Percentiles rank a stretch among this genome's conserved stretches.
These are phyloP conservation scores for Botrytis byssoidea DNA, from an alignment of 2,329 filamentous ascomycete genomes.

Conservation along the genomic window DNA sequence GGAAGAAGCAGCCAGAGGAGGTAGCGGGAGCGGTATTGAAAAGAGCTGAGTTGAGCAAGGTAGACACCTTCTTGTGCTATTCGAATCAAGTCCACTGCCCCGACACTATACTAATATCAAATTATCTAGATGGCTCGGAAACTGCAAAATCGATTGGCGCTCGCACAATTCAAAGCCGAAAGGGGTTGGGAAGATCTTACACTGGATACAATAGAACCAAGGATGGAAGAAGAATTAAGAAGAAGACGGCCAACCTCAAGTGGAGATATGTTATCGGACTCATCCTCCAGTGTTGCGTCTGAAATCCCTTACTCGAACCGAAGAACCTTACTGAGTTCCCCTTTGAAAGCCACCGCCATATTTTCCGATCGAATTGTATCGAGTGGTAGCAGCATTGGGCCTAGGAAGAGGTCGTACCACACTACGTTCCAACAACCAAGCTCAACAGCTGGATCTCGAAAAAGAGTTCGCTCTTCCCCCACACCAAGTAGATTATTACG, in stretches of 20 bases:
- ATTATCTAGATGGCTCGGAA: conserved; percentile 79
- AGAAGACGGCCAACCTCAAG: conserved; percentile 57
- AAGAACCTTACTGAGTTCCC: conserved; percentile 69
- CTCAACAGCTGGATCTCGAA: conserved; percentile 56
- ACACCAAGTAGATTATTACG: conserved; percentile 57
- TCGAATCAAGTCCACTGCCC: background rate
- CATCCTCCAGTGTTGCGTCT: conserved; percentile 74
- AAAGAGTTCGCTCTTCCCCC: conserved; percentile 69
- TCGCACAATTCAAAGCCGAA: conserved; percentile 96
- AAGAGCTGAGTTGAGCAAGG: conserved; percentile 73
- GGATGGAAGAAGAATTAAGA: conserved; percentile 75
- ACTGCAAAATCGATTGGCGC: conserved; percentile 87
- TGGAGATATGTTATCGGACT: conserved; percentile 79
- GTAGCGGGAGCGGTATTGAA: conserved; percentile 69
- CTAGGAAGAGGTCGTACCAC: conserved; percentile 63
- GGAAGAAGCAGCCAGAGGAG: conserved; percentile 62
- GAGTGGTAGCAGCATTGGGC: conserved; percentile 64
- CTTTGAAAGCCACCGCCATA: conserved; percentile 71
- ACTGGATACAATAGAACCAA: conserved; percentile 81
- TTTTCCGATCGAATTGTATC: conserved; percentile 81
- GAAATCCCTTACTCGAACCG: conserved; percentile 66
- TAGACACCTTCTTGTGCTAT: conserved; percentile 44
- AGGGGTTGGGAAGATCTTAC: conserved; percentile 92
- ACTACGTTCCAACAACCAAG: conserved; percentile 50
- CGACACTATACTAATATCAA: conserved; percentile 26